These are phyloP conservation scores for Monosporozyma aerobia DNA, from an alignment of 805 yeast genomes.

Conservation along the genomic window DNA sequence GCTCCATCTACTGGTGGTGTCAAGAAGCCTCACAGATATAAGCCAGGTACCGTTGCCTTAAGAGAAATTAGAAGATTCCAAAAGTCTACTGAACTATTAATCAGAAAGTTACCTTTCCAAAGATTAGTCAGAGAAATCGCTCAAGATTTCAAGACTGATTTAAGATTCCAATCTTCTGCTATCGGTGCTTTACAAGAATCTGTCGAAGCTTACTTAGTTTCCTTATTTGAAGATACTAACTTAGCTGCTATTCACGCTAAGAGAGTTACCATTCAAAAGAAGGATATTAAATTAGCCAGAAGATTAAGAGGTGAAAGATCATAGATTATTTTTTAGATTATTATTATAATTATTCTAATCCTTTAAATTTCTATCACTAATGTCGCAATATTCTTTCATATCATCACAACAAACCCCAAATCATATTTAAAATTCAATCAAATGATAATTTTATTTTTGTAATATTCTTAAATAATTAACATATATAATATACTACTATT, in stretches of 20 bases:
- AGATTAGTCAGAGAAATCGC: conserved; percentile 95
- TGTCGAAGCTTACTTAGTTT: conserved; percentile 94
- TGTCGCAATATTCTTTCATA: background rate
- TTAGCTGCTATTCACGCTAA: conserved; percentile 98
- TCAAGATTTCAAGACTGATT: conserved; percentile 84
- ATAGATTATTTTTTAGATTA: conserved; percentile 25
- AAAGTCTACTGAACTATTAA: conserved; percentile 87
- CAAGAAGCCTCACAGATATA: conserved; percentile 90
- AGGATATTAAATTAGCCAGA: conserved; percentile 96
- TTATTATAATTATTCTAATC: background rate
- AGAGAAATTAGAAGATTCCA: conserved; percentile 98
- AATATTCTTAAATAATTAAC: background rate
- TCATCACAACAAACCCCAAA: background rate
- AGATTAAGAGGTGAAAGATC: conserved; percentile 96
- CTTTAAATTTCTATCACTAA: background rate
- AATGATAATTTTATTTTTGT: background rate
- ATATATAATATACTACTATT: background rate
- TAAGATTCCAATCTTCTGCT: conserved; percentile 96
- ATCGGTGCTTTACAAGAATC: conserved; percentile 98
- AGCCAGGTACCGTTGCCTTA: conserved; percentile 95
- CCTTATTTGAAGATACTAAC: conserved; percentile 95
- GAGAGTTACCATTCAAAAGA: conserved; percentile 97
- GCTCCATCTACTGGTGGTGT: conserved; percentile 92
- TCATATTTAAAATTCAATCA: background rate
- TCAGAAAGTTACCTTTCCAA: conserved; percentile 95